Conservation (phyloP, 805 yeast species). For the Saitoella complicata region DNA sequence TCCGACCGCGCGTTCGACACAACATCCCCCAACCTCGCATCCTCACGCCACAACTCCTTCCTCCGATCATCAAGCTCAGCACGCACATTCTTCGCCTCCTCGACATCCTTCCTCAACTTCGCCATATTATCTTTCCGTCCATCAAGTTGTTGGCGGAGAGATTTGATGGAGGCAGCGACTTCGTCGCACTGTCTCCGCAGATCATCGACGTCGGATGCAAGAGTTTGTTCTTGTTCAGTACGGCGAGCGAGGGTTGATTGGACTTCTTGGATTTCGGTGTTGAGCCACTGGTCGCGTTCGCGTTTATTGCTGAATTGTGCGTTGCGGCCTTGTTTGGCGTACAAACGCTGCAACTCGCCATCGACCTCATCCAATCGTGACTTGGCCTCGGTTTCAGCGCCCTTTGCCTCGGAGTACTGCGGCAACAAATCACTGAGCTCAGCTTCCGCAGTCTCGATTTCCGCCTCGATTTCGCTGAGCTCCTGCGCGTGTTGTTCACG, state of each 20-base stretch:
- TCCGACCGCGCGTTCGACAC: constrained; percentile 40
- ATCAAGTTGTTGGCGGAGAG: constrained; percentile 10
- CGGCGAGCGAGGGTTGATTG: constrained; percentile 20
- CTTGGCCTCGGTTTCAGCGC: constrained; percentile 8
- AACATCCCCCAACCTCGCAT: constrained; percentile 44
- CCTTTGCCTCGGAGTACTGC: constrained; percentile 7
- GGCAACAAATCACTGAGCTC: constrained; percentile 5
- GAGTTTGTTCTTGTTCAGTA: constrained; percentile 16
- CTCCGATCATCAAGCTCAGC: constrained; percentile 42
- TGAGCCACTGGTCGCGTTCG: constrained; percentile 57
- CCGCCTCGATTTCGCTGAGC: constrained; percentile 4
- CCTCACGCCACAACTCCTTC: constrained; percentile 64
- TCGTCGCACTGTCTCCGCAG: constrained; percentile 4
- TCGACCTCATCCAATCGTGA: constrained; percentile 9
- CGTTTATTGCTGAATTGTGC: constrained; percentile 37
- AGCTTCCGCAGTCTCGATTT: constrained; percentile 5
- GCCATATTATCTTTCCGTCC: constrained; percentile 12
- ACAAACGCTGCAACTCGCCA: constrained; percentile 23
- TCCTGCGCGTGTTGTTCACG: constrained; percentile 5
- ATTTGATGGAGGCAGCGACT: constrained; percentile 8
- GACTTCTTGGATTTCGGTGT: constrained; percentile 30
- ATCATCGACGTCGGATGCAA: constrained; percentile 11
- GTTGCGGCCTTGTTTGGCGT: constrained; percentile 56
- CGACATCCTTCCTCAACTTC: constrained; percentile 8
- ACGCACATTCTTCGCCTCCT: constrained; percentile 10